Conservation (phyloP, 225 moss, liverwort and hornwort species). For the Asterella californica region DNA sequence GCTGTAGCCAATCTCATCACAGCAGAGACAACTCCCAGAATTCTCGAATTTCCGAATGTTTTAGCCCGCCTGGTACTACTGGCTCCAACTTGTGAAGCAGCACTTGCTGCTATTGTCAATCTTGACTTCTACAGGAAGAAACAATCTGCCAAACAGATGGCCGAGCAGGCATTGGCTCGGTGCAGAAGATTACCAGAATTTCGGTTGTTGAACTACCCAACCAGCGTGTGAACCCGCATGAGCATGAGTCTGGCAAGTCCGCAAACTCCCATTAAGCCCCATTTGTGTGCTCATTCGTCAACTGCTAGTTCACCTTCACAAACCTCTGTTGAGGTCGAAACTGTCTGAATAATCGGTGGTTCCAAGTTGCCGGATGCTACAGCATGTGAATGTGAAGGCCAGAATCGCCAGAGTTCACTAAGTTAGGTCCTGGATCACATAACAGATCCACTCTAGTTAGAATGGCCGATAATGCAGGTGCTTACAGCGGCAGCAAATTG, state of each 20-base stretch:
- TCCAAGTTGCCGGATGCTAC: too few relatives aligned
- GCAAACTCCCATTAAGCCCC: too few relatives aligned
- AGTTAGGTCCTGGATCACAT: too few relatives aligned
- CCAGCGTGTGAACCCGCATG: neutral
- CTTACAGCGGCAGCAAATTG: too few relatives aligned
- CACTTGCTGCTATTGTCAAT: conserved; percentile 14
- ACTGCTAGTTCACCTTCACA: too few relatives aligned
- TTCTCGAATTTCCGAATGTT: conserved; percentile 12
- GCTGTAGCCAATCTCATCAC: conserved; percentile 19
- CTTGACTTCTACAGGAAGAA: conserved; percentile 17
- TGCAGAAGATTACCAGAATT: conserved; percentile 21
- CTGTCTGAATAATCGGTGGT: too few relatives aligned
- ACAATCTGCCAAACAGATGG: conserved; percentile 3
- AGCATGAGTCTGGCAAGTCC: neutral
- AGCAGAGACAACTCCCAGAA: conserved; percentile 5
- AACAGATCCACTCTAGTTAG: too few relatives aligned
- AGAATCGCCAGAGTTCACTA: too few relatives aligned
- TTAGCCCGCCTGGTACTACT: neutral
- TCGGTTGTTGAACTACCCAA: conserved; percentile 15
- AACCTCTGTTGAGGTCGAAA: too few relatives aligned
- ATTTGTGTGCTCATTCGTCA: too few relatives aligned
- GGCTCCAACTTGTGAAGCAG: conserved; percentile 6
- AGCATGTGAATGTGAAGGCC: too few relatives aligned
- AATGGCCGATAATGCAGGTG: too few relatives aligned
- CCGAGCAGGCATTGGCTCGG: conserved; percentile 19